Conservation (phyloP, 1,139 yeast genomes). For the Blastobotrys indianensis region DNA sequence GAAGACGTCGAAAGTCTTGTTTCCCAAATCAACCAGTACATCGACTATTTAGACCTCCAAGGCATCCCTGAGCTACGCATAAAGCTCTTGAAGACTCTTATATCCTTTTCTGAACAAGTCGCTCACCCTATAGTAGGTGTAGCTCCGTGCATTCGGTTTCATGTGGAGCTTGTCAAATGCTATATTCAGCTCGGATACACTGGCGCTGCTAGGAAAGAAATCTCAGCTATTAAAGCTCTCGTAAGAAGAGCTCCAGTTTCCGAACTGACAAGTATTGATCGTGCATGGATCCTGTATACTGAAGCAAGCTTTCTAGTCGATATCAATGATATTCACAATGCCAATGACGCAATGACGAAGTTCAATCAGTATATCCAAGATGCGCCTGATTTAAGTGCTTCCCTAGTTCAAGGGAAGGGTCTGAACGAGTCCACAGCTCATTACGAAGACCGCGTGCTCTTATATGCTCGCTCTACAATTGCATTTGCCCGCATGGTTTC, state of each 20-base stretch:
- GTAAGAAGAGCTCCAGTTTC: slow-evolving; percentile 9
- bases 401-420: slow-evolving; percentile 14
- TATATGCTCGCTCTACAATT: slow-evolving; percentile 16
- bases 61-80: slow-evolving; percentile 21
- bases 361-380: no score
- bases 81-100: slow-evolving; percentile 10
- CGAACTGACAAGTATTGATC: slow-evolving; percentile 8
- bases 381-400: no score
- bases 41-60: slow-evolving; percentile 18
- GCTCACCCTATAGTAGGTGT: background rate
- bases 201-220: slow-evolving; percentile 17
- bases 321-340: no score
- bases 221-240: slow-evolving; percentile 5
- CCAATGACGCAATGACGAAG: no score
- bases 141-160: no score
- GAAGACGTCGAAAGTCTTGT: slow-evolving; percentile 10
- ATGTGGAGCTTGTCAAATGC: slow-evolving; percentile 9
- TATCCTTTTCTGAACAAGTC: background rate
- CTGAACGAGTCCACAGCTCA: slow-evolving; percentile 17
- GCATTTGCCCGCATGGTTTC: slow-evolving; percentile 15
- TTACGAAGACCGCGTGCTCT: slow-evolving; percentile 17
- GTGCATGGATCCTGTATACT: no score
- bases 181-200: slow-evolving; percentile 17
- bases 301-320: no score
- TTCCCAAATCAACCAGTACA: slow-evolving; percentile 12